These are phyloP conservation scores for Monsonia emarginata DNA, from an alignment of 441 rosid species.

Conservation along the genomic window DNA sequence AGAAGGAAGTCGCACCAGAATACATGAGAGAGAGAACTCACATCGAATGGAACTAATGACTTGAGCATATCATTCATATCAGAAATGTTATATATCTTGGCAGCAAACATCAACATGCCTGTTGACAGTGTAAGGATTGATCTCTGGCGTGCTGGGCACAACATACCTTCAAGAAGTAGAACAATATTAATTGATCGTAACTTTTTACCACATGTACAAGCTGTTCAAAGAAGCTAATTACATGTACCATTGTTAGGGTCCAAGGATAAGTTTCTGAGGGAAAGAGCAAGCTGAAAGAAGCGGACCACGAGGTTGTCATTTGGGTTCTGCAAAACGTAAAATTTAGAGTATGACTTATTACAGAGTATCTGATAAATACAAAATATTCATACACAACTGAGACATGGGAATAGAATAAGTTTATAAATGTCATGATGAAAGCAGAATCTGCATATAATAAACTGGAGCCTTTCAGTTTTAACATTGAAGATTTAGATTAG, in stretches of 20 bases:
- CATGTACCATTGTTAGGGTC: conserved; percentile 50
- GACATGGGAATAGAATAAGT: background rate
- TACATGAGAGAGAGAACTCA: conserved; percentile 35
- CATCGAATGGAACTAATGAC: conserved; percentile 43
- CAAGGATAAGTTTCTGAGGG: conserved; percentile 48
- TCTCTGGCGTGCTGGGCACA: conserved; percentile 53
- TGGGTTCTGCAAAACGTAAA: conserved; percentile 44
- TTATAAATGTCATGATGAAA: background rate
- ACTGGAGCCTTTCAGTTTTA: background rate
- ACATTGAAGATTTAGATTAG: background rate
- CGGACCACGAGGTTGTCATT: conserved; percentile 47
- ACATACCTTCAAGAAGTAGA: conserved; percentile 34
- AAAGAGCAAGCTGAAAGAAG: conserved; percentile 77
- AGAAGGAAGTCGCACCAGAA: too few species aligned
- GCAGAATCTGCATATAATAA: background rate
- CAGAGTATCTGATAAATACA: background rate
- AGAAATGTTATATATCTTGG: conserved; percentile 58
- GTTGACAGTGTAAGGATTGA: conserved; percentile 49
- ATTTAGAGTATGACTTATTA: background rate
- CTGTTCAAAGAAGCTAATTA: conserved; percentile 15
- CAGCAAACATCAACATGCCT: conserved; percentile 71
- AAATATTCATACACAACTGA: too few species aligned
- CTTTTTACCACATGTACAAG: conserved; percentile 3
- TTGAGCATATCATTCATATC: conserved; percentile 46
- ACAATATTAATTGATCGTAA: conserved; percentile 12